Evolutionary conservation across 1,284 basidiomycete genomes (phyloP).

Genomic region (Moesziomyces antarcticus): DNA sequence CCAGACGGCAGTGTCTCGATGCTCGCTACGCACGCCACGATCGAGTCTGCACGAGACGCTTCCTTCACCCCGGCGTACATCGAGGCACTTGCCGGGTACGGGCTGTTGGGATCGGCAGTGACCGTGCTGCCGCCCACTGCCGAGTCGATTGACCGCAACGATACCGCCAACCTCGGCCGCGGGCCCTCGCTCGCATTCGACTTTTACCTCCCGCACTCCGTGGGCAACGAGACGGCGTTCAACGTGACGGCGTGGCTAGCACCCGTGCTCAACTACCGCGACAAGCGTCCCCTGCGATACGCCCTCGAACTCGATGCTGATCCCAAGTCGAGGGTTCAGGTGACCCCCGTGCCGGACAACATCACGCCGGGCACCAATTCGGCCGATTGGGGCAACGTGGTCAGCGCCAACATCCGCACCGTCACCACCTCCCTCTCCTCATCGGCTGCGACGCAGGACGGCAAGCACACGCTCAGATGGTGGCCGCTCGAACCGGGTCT

Average conservation of each 20-base stretch:
- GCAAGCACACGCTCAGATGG: constrained; percentile 16
- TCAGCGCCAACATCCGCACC: constrained; percentile 25
- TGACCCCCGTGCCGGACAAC: constrained; percentile 26
- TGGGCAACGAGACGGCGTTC: constrained; percentile 5
- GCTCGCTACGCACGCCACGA: constrained; percentile 17
- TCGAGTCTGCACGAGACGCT: constrained; percentile 63
- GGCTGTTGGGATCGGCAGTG: constrained; percentile 26
- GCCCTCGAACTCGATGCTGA: constrained; percentile 24
- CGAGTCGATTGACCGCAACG: constrained; percentile 12
- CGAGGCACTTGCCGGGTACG: constrained; percentile 71
- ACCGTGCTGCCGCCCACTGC: constrained; percentile 33
- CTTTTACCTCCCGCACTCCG: constrained; percentile 8
- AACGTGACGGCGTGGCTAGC: constrained; percentile 29
- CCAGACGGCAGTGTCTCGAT: constrained; percentile 21
- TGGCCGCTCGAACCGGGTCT: constrained; percentile 33
- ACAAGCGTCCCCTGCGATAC: constrained; percentile 22
- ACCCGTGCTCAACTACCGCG: constrained; percentile 35
- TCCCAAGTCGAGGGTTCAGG: constrained; percentile 2
- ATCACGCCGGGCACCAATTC: constrained; percentile 33
- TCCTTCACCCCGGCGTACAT: constrained; percentile 74
- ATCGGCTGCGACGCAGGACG: neutral
- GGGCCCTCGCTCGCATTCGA: constrained; percentile 28
- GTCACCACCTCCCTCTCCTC: constrained; percentile 19
- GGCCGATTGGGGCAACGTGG: constrained; percentile 34
- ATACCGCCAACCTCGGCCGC: neutral